A percentile compares a stretch with the other conserved stretches of the same genome.
These are phyloP conservation scores for Cyclotella baltica DNA, from an alignment of 108 stramenopile genomes.

Conservation along the genomic window DNA sequence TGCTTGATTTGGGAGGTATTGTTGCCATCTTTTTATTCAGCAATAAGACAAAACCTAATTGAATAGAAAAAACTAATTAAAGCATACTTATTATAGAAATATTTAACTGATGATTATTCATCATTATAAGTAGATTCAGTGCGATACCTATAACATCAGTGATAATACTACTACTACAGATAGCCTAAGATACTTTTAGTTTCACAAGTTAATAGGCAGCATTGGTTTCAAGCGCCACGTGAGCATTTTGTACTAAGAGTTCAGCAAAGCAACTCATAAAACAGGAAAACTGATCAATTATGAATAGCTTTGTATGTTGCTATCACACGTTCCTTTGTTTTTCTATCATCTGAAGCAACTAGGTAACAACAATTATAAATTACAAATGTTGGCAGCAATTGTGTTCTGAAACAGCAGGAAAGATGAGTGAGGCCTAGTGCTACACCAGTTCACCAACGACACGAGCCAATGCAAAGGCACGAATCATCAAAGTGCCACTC, in stretches of 20 bases:
- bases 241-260: background rate
- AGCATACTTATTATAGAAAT: too few relatives aligned
- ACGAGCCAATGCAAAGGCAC: background rate
- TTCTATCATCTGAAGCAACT: background rate
- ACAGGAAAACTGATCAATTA: background rate
- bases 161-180: background rate
- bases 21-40: too few relatives aligned
- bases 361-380: background rate
- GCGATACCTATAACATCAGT: too few relatives aligned
- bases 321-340: slow-evolving; percentile 1
- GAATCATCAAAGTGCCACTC: background rate
- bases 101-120: too few relatives aligned
- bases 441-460: background rate
- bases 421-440: slow-evolving; percentile 17
- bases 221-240: background rate
- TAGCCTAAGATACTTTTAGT: background rate
- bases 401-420: too few relatives aligned
- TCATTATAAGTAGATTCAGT: too few relatives aligned
- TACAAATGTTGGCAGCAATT: background rate
- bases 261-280: background rate
- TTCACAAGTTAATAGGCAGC: background rate
- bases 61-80: too few relatives aligned
- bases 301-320: background rate
- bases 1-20: too few relatives aligned
- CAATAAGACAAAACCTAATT: too few relatives aligned